Evolutionary conservation across 352 stramenopile species (phyloP).

Genomic region (Globisporangium megalacanthum): DNA sequence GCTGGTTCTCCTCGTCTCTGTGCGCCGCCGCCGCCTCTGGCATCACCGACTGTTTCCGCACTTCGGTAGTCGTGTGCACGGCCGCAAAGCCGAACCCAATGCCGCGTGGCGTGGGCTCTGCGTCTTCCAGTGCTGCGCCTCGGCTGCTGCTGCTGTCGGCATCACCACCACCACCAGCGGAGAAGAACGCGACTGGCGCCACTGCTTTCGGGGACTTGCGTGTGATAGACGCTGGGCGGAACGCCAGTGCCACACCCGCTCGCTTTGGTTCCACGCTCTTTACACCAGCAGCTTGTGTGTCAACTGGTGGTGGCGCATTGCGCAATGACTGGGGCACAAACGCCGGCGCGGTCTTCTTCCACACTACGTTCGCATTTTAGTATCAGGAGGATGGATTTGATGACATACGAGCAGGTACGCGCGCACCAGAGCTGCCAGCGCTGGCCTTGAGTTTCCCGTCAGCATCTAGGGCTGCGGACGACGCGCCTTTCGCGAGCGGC

Average conservation of each 20-base stretch:
- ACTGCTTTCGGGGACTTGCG: constrained; percentile 20
- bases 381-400: neutral
- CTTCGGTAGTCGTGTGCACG: constrained; percentile 20
- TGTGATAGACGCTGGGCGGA: constrained; percentile 48
- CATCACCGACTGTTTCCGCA: constrained; percentile 20
- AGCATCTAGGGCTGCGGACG: constrained; percentile 38
- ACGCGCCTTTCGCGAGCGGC: constrained; percentile 55
- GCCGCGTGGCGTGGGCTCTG: constrained; percentile 2
- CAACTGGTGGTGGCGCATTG: constrained; percentile 1
- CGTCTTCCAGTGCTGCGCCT: neutral
- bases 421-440: constrained; percentile 22
- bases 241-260: constrained; percentile 39
- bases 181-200: neutral
- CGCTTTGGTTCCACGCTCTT: constrained; percentile 4
- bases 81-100: constrained; percentile 33
- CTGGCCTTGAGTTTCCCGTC: constrained; percentile 45
- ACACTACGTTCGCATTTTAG: constrained; percentile 32
- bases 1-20: constrained; percentile 11
- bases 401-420: neutral
- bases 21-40: neutral
- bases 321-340: constrained; percentile 44
- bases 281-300: neutral
- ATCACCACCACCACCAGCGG: neutral
- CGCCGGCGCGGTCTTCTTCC: constrained; percentile 38
- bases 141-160: neutral